Evolutionary conservation across 2,329 filamentous ascomycete species (phyloP).

Genomic region (Epichloe typhina): DNA sequence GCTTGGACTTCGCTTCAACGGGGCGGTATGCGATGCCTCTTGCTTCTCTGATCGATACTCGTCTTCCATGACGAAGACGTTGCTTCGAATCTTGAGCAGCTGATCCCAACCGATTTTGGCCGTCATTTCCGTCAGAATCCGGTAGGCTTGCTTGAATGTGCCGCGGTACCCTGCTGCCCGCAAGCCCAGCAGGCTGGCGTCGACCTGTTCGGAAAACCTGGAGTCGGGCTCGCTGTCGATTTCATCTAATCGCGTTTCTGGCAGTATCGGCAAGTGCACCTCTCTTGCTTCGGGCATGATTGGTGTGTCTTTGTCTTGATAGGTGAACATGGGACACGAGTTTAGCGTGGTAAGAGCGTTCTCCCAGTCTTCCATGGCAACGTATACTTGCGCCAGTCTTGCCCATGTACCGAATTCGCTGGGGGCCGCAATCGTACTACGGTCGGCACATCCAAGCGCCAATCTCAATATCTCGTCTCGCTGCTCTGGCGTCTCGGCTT

Average conservation of each 20-base stretch:
- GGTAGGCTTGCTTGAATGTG: slow-evolving; percentile 91
- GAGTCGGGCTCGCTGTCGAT: slow-evolving; percentile 85
- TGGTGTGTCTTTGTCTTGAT: slow-evolving; percentile 94
- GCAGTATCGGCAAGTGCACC: slow-evolving; percentile 72
- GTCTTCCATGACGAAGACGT: slow-evolving; percentile 99
- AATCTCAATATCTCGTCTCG: slow-evolving; percentile 62
- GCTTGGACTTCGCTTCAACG: slow-evolving; percentile 58
- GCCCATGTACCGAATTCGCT: slow-evolving; percentile 98
- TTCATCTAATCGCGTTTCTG: slow-evolving; percentile 85
- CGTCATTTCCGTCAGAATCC: slow-evolving; percentile 87
- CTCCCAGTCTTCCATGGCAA: slow-evolving; percentile 91
- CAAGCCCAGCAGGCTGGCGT: slow-evolving; percentile 72
- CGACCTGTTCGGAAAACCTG: slow-evolving; percentile 71
- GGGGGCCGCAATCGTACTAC: slow-evolving; percentile 85
- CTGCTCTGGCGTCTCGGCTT: slow-evolving; percentile 37
- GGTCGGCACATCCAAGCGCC: slow-evolving; percentile 85
- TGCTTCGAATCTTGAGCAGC: slow-evolving; percentile 83
- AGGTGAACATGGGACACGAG: slow-evolving; percentile 99
- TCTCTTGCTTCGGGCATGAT: slow-evolving; percentile 87
- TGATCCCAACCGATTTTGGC: slow-evolving; percentile 97
- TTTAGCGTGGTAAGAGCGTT: slow-evolving; percentile 89
- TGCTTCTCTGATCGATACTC: slow-evolving; percentile 88
- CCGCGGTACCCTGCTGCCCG: slow-evolving; percentile 85
- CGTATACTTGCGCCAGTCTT: slow-evolving; percentile 82
- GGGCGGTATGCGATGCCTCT: slow-evolving; percentile 34